phyloP scores from a whole-genome alignment of 495 filamentous ascomycete genomes.

The Bombardia bombarda region DNA sequence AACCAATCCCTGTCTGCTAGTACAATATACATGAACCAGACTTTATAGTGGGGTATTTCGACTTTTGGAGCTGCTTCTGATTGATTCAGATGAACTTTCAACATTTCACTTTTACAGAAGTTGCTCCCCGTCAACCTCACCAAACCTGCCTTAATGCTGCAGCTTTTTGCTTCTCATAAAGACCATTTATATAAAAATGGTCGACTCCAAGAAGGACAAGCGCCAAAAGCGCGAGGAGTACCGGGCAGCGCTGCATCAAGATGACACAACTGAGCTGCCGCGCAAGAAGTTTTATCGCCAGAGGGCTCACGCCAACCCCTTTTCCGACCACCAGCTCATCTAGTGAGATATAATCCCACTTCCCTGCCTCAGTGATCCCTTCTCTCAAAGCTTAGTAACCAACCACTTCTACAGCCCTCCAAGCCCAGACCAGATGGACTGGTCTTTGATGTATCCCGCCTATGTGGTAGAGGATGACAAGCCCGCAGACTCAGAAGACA shows the following conservation, averaged over 20 bases:
- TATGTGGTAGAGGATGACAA: slow-evolving; percentile 33
- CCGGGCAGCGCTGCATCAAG: slow-evolving; percentile 31
- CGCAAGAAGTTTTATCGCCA: slow-evolving; percentile 95
- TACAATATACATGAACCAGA: too few species aligned
- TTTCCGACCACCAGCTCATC: slow-evolving; percentile 80
- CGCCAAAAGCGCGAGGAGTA: slow-evolving; percentile 69
- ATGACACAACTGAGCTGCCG: slow-evolving; percentile 45
- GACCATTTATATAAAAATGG: too few species aligned
- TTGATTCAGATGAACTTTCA: too few species aligned
- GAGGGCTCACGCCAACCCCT: slow-evolving; percentile 93
- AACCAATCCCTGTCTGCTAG: too few species aligned
- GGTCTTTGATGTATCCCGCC: slow-evolving; percentile 76
- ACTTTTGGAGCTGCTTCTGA: too few species aligned
- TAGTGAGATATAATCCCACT: slow-evolving; percentile 65
- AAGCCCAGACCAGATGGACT: slow-evolving; percentile 80
- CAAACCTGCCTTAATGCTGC: too few species aligned
- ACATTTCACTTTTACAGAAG: too few species aligned
- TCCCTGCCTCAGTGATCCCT: neutral
- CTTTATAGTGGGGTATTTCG: too few species aligned
- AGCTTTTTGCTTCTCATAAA: too few species aligned
- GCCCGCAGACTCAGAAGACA: slow-evolving; percentile 21
- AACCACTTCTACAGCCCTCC: slow-evolving; percentile 51
- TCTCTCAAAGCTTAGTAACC: neutral
- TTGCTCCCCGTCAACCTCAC: too few species aligned
- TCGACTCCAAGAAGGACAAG: slow-evolving; percentile 57